Evolutionary conservation across 2,329 filamentous ascomycete species (phyloP), one percentile per base, ranked within the genome.

Genomic region (Chrysoporthe austroafricana): DNA sequence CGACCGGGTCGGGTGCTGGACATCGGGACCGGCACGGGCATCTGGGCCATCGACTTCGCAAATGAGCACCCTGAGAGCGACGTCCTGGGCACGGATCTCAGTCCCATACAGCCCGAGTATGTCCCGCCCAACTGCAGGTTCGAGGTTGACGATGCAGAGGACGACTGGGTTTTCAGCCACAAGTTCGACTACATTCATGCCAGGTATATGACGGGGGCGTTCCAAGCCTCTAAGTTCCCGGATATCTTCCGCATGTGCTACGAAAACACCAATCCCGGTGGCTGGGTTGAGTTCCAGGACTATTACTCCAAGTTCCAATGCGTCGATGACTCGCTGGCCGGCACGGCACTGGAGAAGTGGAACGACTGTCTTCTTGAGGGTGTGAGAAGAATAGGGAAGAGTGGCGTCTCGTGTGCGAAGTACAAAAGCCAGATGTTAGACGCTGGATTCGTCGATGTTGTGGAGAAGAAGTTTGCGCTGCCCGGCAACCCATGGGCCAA

Each of bases 401-500:
- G 66, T 52, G 69, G 62, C 3, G 54, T 62, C 2, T 59, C 69
- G 3, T 64, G 61, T 7, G 54, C 60, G 32, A 60, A 58, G 11
- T 71, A 70, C 67, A 68, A 67, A 57, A 44, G 46, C 0, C 63
- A 66, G 69, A 71, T 80, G 69, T 66, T 68, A 6, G 74, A 75
- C 11, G 73, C 74, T 3, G 78, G 78, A 0, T 79, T 78, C 57
- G 71, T 73, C 4, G 72, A 78, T 42, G 72, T 78, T 16, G 66
- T 70, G 3, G 75, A 79, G 66, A 72, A 73, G 59, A 72, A 73
- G 58, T 74, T 73, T 43, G 74, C 76, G 13, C 73, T 79, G 6
- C 78, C 77, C 3, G 74, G 76, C 13, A 79, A 77, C 43, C 72
- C 76, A 4, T 81, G 79, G 79, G 74, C 79, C 1, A 74, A 74